These are phyloP conservation scores for Clarireedia monteithiana DNA, from an alignment of 2,329 filamentous ascomycete genomes.

Conservation along the genomic window DNA sequence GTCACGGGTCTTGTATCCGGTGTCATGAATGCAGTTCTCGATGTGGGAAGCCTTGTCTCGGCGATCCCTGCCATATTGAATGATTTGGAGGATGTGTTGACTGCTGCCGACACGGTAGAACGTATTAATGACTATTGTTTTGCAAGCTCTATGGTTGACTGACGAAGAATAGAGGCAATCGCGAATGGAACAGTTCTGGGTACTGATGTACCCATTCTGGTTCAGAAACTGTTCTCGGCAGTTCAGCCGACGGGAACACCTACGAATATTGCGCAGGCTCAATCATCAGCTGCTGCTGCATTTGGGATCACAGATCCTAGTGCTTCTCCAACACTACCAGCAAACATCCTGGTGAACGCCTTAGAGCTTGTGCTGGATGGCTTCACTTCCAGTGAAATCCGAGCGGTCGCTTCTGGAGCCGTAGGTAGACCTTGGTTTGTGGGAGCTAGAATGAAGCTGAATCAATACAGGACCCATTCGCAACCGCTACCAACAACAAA, in stretches of 20 bases:
- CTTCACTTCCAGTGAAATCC: conserved; percentile 12
- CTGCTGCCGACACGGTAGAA: neutral
- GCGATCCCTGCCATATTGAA: neutral
- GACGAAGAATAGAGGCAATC: conserved; percentile 8
- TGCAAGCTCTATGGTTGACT: neutral
- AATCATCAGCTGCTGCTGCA: conserved; percentile 5
- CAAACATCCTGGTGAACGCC: conserved; percentile 13
- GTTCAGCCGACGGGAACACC: conserved; percentile 24
- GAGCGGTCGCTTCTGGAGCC: conserved; percentile 2
- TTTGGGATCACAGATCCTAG: conserved; percentile 3
- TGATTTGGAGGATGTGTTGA: neutral
- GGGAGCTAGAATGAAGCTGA: neutral
- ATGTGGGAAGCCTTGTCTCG: neutral
- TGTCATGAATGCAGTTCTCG: neutral
- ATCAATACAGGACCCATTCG: neutral
- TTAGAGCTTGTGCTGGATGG: conserved; percentile 14
- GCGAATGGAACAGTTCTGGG: conserved; percentile 13
- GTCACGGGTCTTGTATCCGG: neutral
- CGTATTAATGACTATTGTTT: neutral
- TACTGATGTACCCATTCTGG: conserved; percentile 11
- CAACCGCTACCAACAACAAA: neutral
- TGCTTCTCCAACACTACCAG: conserved; percentile 8
- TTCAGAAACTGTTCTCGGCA: conserved; percentile 14
- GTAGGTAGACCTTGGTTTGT: neutral
- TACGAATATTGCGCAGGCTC: conserved; percentile 19